phyloP scores from a whole-genome alignment of 257 asterid species.

The Solanum pimpinellifolium region DNA sequence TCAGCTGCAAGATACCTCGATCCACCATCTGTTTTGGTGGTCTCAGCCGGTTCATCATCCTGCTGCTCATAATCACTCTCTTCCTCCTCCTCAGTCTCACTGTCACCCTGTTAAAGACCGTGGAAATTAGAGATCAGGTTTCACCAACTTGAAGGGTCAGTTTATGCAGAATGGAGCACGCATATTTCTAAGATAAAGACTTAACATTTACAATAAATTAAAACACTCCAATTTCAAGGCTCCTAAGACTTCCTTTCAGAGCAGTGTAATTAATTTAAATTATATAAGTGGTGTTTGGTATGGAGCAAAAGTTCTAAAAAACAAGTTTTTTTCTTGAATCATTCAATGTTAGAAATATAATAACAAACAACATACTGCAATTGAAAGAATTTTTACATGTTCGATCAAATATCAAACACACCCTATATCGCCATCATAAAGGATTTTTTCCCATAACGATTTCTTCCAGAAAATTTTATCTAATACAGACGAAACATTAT shows the following conservation, averaged over 20 bases:
- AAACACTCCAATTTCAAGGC: neutral
- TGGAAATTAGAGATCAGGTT: neutral
- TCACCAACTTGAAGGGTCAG: neutral
- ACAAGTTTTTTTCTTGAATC: neutral
- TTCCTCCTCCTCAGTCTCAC: constrained; percentile 39
- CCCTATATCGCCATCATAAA: neutral
- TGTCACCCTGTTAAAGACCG: constrained; percentile 30
- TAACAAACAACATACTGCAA: neutral
- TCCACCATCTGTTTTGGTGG: constrained; percentile 8
- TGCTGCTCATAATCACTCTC: constrained; percentile 35
- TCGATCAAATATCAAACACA: neutral
- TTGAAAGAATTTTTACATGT: neutral
- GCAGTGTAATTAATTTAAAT: neutral
- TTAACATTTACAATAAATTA: neutral
- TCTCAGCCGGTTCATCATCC: constrained; percentile 22
- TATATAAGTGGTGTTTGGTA: neutral
- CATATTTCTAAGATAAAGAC: neutral
- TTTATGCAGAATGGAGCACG: neutral
- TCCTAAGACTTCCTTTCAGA: neutral
- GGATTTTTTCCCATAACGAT: neutral
- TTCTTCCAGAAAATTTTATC: neutral
- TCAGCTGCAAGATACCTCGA: constrained; percentile 27
- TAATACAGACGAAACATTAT: neutral
- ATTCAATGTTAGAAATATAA: neutral
- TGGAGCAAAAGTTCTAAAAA: neutral